Base-by-base conservation (phyloP, 371 early-diverging fungal genomes). In the Mortierella polycephala region DNA sequence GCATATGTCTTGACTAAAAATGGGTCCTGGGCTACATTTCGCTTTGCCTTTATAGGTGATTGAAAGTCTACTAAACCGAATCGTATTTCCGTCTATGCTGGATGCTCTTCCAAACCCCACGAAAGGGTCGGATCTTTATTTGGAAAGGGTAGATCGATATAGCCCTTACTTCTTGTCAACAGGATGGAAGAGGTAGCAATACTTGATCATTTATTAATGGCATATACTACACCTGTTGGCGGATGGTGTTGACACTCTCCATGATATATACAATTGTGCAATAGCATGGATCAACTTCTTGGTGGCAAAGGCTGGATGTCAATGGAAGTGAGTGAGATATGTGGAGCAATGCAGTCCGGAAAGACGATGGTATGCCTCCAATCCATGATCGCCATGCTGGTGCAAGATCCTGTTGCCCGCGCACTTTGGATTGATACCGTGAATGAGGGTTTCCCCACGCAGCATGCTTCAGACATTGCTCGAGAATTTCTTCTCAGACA, bases 351-450 rank as follows among this genome's bases (percentile, higher is more conserved):
- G 0, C 60, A 69, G 0, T 9, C 58, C 5, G 80, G 80, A 1
- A 79, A 79, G 57, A 69, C 80, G 0, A 57, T 46, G 40, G n/a
- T 79, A 23, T 79, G 80, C 37, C 57, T 79, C 10, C 57, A 62
- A 21, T 30, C 80, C 3, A 49, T 60, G 47, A 51, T 66, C 8
- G 1, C 62, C 9, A 59, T 69, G 59, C 45, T 79, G 23, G 51
- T 69, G 2, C 42, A 46, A 23, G 60, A 72, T 53, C 46, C 14
- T 23, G 21, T 51, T 21, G 56, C 64, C 11, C 57, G n/a, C 12
- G 80, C 69, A 0, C 54, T 73, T 44, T 79, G 80, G 80, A 69
- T 79, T 50, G 80, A 79, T 23, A 72, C 80, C 18, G 21, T 56
- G 16, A 60, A 72, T 14, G 53, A 62, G 12, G 65, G 57, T 14